Conservation (phyloP, 345 rosid genomes). For the Zanthoxylum bungeanum region DNA sequence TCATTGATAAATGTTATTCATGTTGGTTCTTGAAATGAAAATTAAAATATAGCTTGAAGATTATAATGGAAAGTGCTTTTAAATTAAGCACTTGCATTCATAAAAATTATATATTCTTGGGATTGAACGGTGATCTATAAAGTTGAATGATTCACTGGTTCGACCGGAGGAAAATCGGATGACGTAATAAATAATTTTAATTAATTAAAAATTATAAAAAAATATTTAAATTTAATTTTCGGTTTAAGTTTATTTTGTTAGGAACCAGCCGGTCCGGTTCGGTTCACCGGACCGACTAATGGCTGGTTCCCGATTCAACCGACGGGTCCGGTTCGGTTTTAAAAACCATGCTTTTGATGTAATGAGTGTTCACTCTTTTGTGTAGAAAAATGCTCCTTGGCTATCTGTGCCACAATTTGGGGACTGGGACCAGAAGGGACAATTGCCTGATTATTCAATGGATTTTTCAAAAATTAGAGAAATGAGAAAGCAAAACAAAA, state of each 20-base stretch:
- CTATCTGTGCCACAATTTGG: slow-evolving; percentile 96
- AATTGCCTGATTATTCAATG: slow-evolving; percentile 82
- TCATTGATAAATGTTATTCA: neutral
- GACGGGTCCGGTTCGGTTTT: too few species aligned
- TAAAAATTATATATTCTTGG: too few species aligned
- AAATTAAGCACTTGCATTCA: neutral
- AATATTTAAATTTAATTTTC: too few species aligned
- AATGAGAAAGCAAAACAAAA: slow-evolving; percentile 93
- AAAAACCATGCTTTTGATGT: neutral
- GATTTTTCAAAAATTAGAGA: slow-evolving; percentile 93
- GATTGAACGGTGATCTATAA: too few species aligned
- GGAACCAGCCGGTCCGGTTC: too few species aligned
- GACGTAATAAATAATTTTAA: too few species aligned
- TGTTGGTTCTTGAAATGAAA: neutral
- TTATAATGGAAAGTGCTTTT: neutral
- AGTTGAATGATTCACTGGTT: too few species aligned
- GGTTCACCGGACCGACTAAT: too few species aligned
- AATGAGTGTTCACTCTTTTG: neutral
- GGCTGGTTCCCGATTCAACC: too few species aligned
- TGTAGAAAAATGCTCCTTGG: slow-evolving; percentile 77
- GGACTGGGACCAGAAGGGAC: slow-evolving; percentile 95
- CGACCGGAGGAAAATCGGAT: too few species aligned
- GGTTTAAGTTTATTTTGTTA: too few species aligned
- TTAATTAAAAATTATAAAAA: too few species aligned
- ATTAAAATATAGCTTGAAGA: neutral